Percentiles rank a stretch among this genome's conserved stretches.
Conservation (phyloP, 2,329 filamentous ascomycete genomes). For the Trichoderma hamatum region DNA sequence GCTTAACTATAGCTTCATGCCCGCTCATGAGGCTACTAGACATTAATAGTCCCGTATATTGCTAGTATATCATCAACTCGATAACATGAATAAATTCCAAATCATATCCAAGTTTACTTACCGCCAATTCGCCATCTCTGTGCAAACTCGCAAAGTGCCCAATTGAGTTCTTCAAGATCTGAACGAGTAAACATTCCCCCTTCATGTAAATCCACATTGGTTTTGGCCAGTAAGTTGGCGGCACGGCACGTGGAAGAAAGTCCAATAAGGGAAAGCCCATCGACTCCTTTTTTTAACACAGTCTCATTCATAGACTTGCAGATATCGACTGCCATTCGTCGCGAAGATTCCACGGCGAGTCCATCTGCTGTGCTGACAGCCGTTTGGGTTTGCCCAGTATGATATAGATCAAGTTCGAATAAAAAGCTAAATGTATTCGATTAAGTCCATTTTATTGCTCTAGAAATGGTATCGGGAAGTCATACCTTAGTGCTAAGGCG, state of each 20-base stretch:
- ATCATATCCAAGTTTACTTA: background rate
- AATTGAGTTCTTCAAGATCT: background rate
- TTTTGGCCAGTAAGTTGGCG: background rate
- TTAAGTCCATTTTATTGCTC: background rate
- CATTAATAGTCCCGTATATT: background rate
- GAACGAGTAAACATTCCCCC: background rate
- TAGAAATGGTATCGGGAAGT: background rate
- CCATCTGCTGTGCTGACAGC: background rate
- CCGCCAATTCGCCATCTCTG: conserved; percentile 8
- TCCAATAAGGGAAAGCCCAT: conserved; percentile 1
- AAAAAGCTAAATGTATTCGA: background rate
- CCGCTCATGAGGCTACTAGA: background rate
- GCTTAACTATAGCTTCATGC: no score
- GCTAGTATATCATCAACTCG: background rate
- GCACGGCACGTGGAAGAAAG: conserved; percentile 5
- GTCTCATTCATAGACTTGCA: conserved; percentile 17
- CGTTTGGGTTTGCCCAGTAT: background rate
- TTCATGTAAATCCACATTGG: background rate
- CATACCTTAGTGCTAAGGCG: conserved; percentile 8
- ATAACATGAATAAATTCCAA: background rate
- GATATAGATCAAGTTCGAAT: conserved; percentile 1
- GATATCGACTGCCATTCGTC: conserved; percentile 15
- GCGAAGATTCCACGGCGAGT: background rate
- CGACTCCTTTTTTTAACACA: conserved; percentile 3
- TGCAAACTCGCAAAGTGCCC: background rate